Evolutionary conservation across 163 green algal genomes (phyloP).

Genomic region (Scenedesmus sp.): DNA sequence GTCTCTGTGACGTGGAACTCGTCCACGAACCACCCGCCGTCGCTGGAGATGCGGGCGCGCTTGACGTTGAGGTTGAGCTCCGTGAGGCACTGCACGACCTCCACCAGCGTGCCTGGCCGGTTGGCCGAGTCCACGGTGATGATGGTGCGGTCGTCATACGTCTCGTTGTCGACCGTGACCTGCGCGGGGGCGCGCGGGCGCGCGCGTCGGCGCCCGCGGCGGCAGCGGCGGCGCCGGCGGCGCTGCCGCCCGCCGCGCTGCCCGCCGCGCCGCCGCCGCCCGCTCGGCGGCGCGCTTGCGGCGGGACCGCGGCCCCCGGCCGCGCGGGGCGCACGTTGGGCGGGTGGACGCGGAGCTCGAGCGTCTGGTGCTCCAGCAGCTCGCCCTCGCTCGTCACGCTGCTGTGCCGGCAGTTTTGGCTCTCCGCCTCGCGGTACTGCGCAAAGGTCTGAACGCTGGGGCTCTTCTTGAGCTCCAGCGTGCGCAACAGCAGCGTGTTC

Average conservation of each 20-base stretch:
- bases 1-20: constrained; percentile 53
- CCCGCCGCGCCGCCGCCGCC: too few species aligned
- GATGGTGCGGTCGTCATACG: constrained; percentile 73
- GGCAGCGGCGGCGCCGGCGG: too few species aligned
- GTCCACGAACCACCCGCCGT: constrained; percentile 98
- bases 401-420: constrained; percentile 56
- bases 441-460: constrained; percentile 62
- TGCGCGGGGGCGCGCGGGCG: constrained; percentile 18
- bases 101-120: constrained; percentile 92
- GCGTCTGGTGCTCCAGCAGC: constrained; percentile 85
- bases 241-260: too few species aligned
- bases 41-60: constrained; percentile 86
- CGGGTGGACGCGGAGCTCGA: constrained; percentile 86
- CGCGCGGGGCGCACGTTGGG: constrained; percentile 57
- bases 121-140: constrained; percentile 96
- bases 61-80: constrained; percentile 91
- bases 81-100: constrained; percentile 97
- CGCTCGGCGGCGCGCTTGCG: too few species aligned
- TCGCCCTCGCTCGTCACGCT: constrained; percentile 63
- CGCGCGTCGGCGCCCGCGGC: too few species aligned
- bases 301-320: too few species aligned
- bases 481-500: constrained; percentile 60
- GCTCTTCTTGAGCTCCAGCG: constrained; percentile 52
- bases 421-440: constrained; percentile 65
- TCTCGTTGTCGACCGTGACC: constrained; percentile 87